phyloP scores from a whole-genome alignment of 768 basidiomycete genomes.

The Dacryopinax spathularia region DNA sequence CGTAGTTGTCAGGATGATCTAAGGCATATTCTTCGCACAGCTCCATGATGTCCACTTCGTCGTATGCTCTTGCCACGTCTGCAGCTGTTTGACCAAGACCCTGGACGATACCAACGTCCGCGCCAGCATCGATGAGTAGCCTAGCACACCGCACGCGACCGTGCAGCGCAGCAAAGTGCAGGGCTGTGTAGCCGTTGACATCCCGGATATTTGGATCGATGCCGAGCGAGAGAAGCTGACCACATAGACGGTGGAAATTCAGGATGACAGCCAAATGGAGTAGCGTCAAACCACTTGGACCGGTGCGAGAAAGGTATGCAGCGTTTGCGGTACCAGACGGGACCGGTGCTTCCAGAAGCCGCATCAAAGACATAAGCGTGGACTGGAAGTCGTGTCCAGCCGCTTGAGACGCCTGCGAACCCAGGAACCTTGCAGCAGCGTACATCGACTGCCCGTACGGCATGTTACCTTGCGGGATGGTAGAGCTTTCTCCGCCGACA shows the following conservation, averaged over 20 bases:
- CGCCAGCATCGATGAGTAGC: conserved; percentile 63
- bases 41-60: conserved; percentile 11
- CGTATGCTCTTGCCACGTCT: conserved; percentile 37
- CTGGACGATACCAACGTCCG: conserved; percentile 63
- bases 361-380: conserved; percentile 65
- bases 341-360: conserved; percentile 48
- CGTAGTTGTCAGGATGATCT: conserved; percentile 12
- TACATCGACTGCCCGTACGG: conserved; percentile 1
- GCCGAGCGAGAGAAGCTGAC: conserved; percentile 54
- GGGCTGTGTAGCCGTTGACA: conserved; percentile 75
- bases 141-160: conserved; percentile 49
- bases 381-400: conserved; percentile 44
- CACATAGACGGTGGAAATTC: conserved; percentile 53
- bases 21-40: conserved; percentile 31
- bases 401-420: background rate
- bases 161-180: conserved; percentile 69
- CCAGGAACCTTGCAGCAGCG: background rate
- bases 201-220: conserved; percentile 77
- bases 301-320: conserved; percentile 44
- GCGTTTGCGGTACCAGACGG: conserved; percentile 26
- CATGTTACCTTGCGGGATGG: conserved; percentile 19
- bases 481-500: conserved; percentile 39
- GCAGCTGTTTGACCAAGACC: conserved; percentile 52
- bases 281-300: conserved; percentile 63
- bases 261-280: conserved; percentile 78